Conservation (phyloP, 768 basidiomycete genomes). For the Chlorophyllum brunneum region DNA sequence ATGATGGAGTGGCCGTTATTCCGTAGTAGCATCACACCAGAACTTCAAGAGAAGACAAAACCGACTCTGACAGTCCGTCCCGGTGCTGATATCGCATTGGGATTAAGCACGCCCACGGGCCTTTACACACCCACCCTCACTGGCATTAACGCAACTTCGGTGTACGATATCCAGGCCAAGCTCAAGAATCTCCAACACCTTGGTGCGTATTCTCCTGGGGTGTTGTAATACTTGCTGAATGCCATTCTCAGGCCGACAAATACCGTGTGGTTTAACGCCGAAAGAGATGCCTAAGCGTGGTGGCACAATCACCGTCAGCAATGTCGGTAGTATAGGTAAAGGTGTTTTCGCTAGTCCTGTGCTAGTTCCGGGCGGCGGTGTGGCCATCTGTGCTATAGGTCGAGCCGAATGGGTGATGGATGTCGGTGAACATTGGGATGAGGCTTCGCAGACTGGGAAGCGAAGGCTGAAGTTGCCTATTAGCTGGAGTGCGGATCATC, state of each 20-base stretch:
- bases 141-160: slow-evolving; percentile 46
- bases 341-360: slow-evolving; percentile 72
- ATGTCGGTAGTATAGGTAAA: slow-evolving; percentile 76
- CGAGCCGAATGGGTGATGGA: slow-evolving; percentile 77
- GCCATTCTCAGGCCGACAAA: slow-evolving; percentile 47
- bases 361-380: slow-evolving; percentile 76
- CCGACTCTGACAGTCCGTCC: slow-evolving; percentile 72
- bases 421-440: slow-evolving; percentile 39
- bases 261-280: slow-evolving; percentile 58
- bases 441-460: slow-evolving; percentile 11
- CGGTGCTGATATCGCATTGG: slow-evolving; percentile 70
- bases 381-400: slow-evolving; percentile 82
- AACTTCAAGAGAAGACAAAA: slow-evolving; percentile 32
- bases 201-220: neutral
- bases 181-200: slow-evolving; percentile 50
- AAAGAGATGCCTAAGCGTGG: slow-evolving; percentile 73
- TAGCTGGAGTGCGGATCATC: slow-evolving; percentile 85
- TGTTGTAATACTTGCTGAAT: too few relatives aligned
- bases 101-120: slow-evolving; percentile 76
- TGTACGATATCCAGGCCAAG: slow-evolving; percentile 59
- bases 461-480: slow-evolving; percentile 39
- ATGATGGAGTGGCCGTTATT: slow-evolving; percentile 87
- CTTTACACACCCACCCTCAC: slow-evolving; percentile 78
- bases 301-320: slow-evolving; percentile 78
- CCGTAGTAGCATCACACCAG: slow-evolving; percentile 64